Base-by-base conservation (phyloP, 345 rosid species). In the Corymbia maculata region DNA sequence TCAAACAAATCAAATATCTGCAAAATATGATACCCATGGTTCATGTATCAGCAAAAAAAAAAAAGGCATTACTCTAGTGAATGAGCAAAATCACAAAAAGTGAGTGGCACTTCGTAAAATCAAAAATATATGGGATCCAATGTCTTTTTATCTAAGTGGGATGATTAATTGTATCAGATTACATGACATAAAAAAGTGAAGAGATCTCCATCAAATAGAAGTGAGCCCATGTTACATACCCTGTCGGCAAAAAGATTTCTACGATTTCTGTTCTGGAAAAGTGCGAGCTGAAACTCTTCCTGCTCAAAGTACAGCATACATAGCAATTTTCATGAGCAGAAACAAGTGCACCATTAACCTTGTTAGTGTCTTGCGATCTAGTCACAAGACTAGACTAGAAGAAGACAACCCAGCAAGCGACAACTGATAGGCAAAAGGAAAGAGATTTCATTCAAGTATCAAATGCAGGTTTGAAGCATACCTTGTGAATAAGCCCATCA, bases 251-350 rank as follows among this genome's bases (percentile, higher is more conserved):
- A 97, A 79, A 97, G 98, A 87, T 96, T 97, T 90, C 85, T 94
- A 89, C 86, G 90, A 86, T 95, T 94, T 89, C 90, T 93, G 92
- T 94, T 96, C 93, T 94, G 93, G 93, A 97, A 96, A 44, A 97
- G 96, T 47, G 99, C 99, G 51, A 97, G 93, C 90, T 96, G 99
- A 88, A 97, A 94, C 86, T 97, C 99, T 91, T 96, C 99, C 99
- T 97, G 93, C 68, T 85, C 59, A 85, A 9, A 88, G 86, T 51
- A 88, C 53, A 44, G 89, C n/a, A 12, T 24, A n/a, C 86, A 55
- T 30, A 86, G 47, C 82, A 42, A 42, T 19, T 75, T 75, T 42
- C 45, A 75, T 26, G 36, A 75, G 80, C 80, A 70, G 82, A 75
- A 70, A 70, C 45, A 32, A 75, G 28, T 75, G 82, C 49, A 42